phyloP scores from a whole-genome alignment of 257 asterid species.

The Penstemon eatonii region DNA sequence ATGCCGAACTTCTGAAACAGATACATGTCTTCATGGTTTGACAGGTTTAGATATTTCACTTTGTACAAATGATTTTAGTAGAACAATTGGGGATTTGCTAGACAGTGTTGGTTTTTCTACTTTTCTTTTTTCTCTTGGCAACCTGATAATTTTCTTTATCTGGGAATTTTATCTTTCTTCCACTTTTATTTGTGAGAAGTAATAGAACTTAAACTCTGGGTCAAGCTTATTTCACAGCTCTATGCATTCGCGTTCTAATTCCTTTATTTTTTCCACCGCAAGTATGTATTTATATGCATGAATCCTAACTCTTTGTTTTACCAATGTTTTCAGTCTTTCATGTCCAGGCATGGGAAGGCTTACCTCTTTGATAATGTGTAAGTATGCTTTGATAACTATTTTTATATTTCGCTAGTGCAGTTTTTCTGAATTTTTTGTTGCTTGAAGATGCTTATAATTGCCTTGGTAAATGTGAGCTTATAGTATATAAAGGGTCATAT shows the following conservation, averaged over 20 bases:
- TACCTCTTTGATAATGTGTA: conserved; percentile 79
- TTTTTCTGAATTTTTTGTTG: background rate
- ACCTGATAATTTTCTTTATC: background rate
- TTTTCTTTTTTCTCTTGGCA: background rate
- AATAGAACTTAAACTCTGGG: no score
- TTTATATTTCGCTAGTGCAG: background rate
- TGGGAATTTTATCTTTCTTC: conserved; percentile 8
- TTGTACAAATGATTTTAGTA: background rate
- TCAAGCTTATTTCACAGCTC: conserved; percentile 7
- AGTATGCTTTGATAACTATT: conserved; percentile 36
- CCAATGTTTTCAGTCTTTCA: conserved; percentile 61
- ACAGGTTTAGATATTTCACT: no score
- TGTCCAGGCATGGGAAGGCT: conserved; percentile 72
- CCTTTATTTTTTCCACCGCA: conserved; percentile 3
- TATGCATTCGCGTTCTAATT: background rate
- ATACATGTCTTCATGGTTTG: no score
- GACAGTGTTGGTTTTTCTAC: background rate
- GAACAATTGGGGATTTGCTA: no score
- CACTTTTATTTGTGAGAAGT: background rate
- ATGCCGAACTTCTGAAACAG: no score
- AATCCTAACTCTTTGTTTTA: conserved; percentile 36
- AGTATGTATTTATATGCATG: conserved; percentile 15
- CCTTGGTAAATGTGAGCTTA: background rate
- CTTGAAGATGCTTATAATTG: background rate
- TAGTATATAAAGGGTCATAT: conserved; percentile 1